These are phyloP conservation scores for Dothideomycetidae sp. DNA, from an alignment of 2,329 filamentous ascomycete species.

Conservation along the genomic window DNA sequence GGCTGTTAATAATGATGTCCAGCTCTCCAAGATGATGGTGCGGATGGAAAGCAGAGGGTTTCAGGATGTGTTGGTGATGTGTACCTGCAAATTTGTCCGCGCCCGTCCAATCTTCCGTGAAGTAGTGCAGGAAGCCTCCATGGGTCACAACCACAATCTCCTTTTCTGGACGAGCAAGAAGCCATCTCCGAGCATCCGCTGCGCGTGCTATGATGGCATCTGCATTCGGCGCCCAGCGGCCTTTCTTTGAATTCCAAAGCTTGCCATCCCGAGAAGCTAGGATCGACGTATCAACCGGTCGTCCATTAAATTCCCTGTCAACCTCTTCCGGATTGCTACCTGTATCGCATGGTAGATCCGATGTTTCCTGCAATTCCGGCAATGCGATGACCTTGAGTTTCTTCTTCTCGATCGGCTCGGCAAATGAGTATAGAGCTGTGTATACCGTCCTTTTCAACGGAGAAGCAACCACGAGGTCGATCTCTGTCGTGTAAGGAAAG, in stretches of 20 bases:
- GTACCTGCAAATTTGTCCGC: slow-evolving; percentile 33
- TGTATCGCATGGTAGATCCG: slow-evolving; percentile 59
- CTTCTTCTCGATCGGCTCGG: slow-evolving; percentile 34
- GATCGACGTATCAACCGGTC: slow-evolving; percentile 47
- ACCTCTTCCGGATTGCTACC: slow-evolving; percentile 47
- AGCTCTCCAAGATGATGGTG: slow-evolving; percentile 8
- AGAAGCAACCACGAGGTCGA: slow-evolving; percentile 62
- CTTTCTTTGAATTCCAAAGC: slow-evolving; percentile 58
- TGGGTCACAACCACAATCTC: slow-evolving; percentile 11
- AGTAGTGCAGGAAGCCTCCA: slow-evolving; percentile 13
- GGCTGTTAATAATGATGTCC: slow-evolving; percentile 9
- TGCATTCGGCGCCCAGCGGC: slow-evolving; percentile 32
- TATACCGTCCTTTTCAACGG: slow-evolving; percentile 69
- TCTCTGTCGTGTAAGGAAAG: slow-evolving; percentile 51
- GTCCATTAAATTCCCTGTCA: slow-evolving; percentile 44
- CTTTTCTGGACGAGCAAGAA: slow-evolving; percentile 10
- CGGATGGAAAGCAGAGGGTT: slow-evolving; percentile 4
- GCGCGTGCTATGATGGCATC: slow-evolving; percentile 38
- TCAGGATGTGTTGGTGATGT: slow-evolving; percentile 8
- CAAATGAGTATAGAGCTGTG: slow-evolving; percentile 60
- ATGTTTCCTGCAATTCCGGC: slow-evolving; percentile 67
- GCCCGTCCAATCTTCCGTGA: slow-evolving; percentile 30
- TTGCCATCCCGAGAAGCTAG: slow-evolving; percentile 33
- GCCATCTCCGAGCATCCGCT: slow-evolving; percentile 9
- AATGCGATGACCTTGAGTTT: slow-evolving; percentile 47